Base-by-base conservation (phyloP, 75 land plant genomes). In the Azolla pinnata region DNA sequence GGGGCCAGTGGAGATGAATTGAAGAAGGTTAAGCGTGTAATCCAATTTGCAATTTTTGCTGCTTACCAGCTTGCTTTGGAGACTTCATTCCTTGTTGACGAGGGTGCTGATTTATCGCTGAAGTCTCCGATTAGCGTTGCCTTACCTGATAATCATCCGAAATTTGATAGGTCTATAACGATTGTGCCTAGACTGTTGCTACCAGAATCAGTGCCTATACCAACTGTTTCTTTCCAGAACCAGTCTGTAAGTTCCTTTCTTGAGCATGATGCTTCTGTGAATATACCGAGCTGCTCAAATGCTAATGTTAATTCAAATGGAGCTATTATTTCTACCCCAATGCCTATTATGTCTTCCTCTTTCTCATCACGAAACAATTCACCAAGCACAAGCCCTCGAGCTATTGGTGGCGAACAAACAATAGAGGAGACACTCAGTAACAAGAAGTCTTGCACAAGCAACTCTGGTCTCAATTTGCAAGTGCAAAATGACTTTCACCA, bases 41-140 rank as follows among this genome's bases (percentile, higher is more conserved):
- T 95, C 29, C 82, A 86, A 45, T 68, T 63, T 62, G 73, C 99
- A 10, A 79, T 90, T 60, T 77, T 81, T 70, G 78, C 79, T 57
- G 96, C 99, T 26, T 81, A 89, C 54, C 96, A 95, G 64, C 73
- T 86, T 29, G 83, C 83, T n/a, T 69, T 89, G 34, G 97, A 95
- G 64, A 86, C 83, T 30, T 95, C 91, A 42, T 95, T 89, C 52
- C 74, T 89, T 48, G 69, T 76, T 30, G 97, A 95, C 69, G 97
- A 90, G 63, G 74, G 80, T 47, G 83, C 81, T 18, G 68, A 75
- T 4, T 70, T 23, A 67, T 65, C 47, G 21, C 62, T 57, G 26
- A 30, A 30, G 54, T 71, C 64, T 46, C 54, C 69, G 31, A 44
- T 66, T 25, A 44, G 49, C 67, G 56, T 67, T 23, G 33, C 64